A percentile compares a stretch with the other conserved stretches of the same genome.
Conservation (phyloP, 2,329 filamentous ascomycete species). For the Nakataea oryzae region DNA sequence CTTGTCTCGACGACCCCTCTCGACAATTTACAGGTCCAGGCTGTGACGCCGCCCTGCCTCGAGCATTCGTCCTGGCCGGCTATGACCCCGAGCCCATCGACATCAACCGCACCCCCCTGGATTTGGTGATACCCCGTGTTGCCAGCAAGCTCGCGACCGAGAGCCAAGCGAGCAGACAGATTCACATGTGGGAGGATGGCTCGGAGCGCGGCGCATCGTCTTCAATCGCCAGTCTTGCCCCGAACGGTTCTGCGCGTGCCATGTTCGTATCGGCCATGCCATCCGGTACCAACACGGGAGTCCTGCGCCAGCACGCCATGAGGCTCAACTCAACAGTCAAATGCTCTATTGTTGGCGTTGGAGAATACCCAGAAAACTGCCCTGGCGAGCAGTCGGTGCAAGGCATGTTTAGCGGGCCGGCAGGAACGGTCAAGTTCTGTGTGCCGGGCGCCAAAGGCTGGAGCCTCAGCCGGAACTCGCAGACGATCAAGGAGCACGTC, state of each 20-base stretch:
- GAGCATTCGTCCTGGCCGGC: not conserved
- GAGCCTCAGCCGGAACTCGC: not conserved
- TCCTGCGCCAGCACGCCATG: constrained; percentile 4
- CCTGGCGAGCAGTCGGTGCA: not conserved
- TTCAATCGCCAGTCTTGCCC: not conserved
- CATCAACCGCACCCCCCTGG: not conserved
- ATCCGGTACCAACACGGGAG: constrained; percentile 2
- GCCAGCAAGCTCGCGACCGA: not conserved
- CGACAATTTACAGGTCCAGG: not conserved
- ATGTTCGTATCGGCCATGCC: constrained; percentile 3
- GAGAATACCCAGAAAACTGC: not conserved
- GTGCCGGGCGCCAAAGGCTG: not conserved
- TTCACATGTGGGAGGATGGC: not conserved
- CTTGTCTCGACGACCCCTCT: constrained; percentile 1
- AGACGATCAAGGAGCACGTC: not conserved
- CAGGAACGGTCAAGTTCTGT: constrained; percentile 1
- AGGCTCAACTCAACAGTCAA: constrained; percentile 3
- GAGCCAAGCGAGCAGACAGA: not conserved
- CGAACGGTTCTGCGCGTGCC: not conserved
- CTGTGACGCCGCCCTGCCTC: not conserved
- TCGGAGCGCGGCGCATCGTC: not conserved
- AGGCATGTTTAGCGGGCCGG: not conserved
- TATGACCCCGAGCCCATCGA: not conserved
- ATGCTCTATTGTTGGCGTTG: not conserved
- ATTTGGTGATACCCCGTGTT: not conserved